Conservation (phyloP, 805 yeast species). For the Candida bentonensis region DNA sequence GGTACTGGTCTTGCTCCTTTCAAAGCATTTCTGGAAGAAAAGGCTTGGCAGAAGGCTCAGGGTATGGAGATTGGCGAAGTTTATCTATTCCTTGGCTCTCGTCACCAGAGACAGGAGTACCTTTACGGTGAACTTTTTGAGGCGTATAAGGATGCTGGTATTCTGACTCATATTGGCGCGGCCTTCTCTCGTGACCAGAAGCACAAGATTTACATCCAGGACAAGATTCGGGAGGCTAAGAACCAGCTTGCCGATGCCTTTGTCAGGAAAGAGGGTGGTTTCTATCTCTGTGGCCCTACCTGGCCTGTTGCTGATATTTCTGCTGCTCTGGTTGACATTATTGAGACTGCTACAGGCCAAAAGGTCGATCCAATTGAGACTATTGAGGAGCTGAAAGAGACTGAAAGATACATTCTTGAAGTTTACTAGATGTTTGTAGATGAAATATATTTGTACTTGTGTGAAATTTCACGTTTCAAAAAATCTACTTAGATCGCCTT, state of each 20-base stretch:
- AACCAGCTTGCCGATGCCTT: constrained; percentile 66
- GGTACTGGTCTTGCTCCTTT: constrained; percentile 98
- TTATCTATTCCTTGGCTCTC: constrained; percentile 78
- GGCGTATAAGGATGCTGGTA: constrained; percentile 83
- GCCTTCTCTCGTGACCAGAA: constrained; percentile 98
- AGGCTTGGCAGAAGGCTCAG: constrained; percentile 81
- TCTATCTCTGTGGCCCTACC: constrained; percentile 96
- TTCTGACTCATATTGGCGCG: constrained; percentile 89
- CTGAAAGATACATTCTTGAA: constrained; percentile 82
- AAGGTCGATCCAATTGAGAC: constrained; percentile 60
- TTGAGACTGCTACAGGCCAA: constrained; percentile 62
- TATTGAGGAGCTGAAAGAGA: constrained; percentile 88
- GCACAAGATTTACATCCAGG: constrained; percentile 88
- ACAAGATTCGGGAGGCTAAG: constrained; percentile 68
- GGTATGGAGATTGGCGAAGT: constrained; percentile 84
- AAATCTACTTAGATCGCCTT: too few relatives aligned
- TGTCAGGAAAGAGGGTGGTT: constrained; percentile 66
- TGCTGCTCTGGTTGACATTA: constrained; percentile 72
- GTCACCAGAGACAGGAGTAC: constrained; percentile 91
- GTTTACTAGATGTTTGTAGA: constrained; percentile 45
- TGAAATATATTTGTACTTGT: too few relatives aligned
- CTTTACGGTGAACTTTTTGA: constrained; percentile 96
- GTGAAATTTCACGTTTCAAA: too few relatives aligned
- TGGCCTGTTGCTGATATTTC: constrained; percentile 99
- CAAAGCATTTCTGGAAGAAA: constrained; percentile 94